phyloP scores from a whole-genome alignment of 306 rosid genomes.

The Sicyos edulis region DNA sequence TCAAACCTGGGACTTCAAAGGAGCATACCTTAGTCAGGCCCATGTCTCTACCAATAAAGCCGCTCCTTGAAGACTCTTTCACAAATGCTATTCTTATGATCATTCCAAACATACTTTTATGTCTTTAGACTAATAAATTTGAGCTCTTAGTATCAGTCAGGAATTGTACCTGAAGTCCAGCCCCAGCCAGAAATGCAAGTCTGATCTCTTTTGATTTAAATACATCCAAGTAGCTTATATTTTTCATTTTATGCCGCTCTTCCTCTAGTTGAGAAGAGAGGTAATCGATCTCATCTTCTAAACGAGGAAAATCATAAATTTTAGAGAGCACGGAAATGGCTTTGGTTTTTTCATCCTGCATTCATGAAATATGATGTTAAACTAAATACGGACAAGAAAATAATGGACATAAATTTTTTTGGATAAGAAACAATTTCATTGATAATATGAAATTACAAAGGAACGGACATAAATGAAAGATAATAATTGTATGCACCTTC shows the following conservation, averaged over 20 bases:
- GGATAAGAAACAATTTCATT: no score
- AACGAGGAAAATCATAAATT: slow-evolving; percentile 57
- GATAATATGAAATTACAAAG: no score
- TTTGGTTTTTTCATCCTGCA: slow-evolving; percentile 50
- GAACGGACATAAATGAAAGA: not conserved
- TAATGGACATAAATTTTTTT: not conserved
- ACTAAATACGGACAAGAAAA: not conserved
- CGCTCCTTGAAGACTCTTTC: no score
- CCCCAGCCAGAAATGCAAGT: slow-evolving; percentile 83
- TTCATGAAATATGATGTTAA: slow-evolving; percentile 8
- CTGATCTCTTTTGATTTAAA: slow-evolving; percentile 63
- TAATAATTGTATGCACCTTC: slow-evolving; percentile 32
- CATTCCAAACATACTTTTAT: not conserved
- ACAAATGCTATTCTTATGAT: not conserved
- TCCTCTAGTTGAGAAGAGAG: slow-evolving; percentile 51
- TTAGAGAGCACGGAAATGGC: slow-evolving; percentile 66
- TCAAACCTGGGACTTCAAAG: no score
- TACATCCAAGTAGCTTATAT: slow-evolving; percentile 46
- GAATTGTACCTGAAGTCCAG: slow-evolving; percentile 67
- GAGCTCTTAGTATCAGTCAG: not conserved
- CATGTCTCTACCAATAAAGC: no score
- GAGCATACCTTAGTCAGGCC: no score
- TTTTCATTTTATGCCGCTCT: slow-evolving; percentile 39
- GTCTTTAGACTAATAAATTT: not conserved
- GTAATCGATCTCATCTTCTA: slow-evolving; percentile 69